Conservation (phyloP, 257 asterid species). For the Solanum virginianum region DNA sequence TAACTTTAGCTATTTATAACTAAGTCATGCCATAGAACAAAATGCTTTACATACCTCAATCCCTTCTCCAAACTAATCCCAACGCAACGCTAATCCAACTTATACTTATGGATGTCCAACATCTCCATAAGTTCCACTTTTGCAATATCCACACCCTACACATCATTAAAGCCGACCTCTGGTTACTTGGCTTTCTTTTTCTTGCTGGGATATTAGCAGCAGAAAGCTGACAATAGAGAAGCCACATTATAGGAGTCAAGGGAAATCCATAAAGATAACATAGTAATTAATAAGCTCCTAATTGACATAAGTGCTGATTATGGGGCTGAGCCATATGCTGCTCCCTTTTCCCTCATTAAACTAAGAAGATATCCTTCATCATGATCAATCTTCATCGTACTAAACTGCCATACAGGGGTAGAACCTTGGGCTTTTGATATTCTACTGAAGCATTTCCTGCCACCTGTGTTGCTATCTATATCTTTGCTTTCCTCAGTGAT, state of each 20-base stretch:
- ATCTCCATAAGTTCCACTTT: conserved; percentile 96
- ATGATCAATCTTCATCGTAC: conserved; percentile 80
- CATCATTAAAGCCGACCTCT: conserved; percentile 72
- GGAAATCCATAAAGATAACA: no score
- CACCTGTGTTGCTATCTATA: conserved; percentile 3
- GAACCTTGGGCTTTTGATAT: conserved; percentile 21
- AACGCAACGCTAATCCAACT: no score
- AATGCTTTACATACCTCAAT: no score
- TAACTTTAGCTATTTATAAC: no score
- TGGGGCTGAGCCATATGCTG: conserved; percentile 74
- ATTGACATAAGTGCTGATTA: conserved; percentile 53
- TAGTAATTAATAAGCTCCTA: conserved; percentile 67
- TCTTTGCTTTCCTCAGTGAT: conserved; percentile 9
- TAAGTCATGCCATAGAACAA: no score
- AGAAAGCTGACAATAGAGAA: no score
- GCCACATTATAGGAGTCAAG: no score
- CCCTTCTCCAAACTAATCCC: no score
- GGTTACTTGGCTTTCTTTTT: no score
- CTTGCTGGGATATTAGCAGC: no score
- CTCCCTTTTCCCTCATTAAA: conserved; percentile 77
- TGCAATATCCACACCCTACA: conserved; percentile 89
- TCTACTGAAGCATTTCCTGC: conserved; percentile 13
- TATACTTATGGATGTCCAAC: no score
- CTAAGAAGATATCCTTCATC: conserved; percentile 84
- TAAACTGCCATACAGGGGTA: conserved; percentile 58